phyloP scores from a whole-genome alignment of 176 grass and related monocot species.

The Eragrostis curvula region DNA sequence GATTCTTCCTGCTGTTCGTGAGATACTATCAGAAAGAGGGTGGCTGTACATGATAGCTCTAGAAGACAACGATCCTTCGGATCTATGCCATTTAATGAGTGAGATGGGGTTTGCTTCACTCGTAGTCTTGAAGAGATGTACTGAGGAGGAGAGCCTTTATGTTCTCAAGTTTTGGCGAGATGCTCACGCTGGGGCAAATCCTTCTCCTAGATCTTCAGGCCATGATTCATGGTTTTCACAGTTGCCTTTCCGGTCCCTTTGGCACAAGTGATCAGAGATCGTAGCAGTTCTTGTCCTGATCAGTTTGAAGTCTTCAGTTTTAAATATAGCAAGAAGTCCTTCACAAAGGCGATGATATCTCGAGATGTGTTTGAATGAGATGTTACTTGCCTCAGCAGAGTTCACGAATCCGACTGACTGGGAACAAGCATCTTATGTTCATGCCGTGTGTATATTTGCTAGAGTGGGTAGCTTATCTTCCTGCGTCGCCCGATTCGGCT shows the following conservation, averaged over 20 bases:
- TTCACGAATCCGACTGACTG: slow-evolving; percentile 29
- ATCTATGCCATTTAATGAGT: slow-evolving; percentile 80
- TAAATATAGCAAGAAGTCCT: slow-evolving; percentile 20
- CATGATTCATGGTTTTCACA: slow-evolving; percentile 68
- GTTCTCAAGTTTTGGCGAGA: slow-evolving; percentile 94
- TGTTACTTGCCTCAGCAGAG: slow-evolving; percentile 13
- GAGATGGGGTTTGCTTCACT: slow-evolving; percentile 82
- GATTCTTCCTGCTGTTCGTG: slow-evolving; percentile 72
- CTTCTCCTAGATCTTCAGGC: slow-evolving; percentile 37
- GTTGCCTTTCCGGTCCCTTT: slow-evolving; percentile 61
- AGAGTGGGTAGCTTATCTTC: neutral
- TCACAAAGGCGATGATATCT: slow-evolving; percentile 7
- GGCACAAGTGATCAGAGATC: slow-evolving; percentile 43
- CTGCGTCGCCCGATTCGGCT: slow-evolving; percentile 56
- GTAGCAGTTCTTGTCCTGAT: slow-evolving; percentile 23
- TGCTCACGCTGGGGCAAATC: neutral
- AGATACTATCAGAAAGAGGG: slow-evolving; percentile 77
- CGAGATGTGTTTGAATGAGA: slow-evolving; percentile 15
- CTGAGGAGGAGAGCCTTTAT: slow-evolving; percentile 92
- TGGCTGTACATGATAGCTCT: slow-evolving; percentile 85
- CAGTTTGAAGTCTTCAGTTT: slow-evolving; percentile 12
- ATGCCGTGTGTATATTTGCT: slow-evolving; percentile 21
- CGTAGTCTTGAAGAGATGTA: slow-evolving; percentile 87
- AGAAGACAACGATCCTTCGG: slow-evolving; percentile 82
- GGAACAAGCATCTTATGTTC: neutral